Evolutionary conservation across 179 eudicot species (phyloP), one percentile per base, ranked within the genome.

Genomic region (Beta macrorhiza): DNA sequence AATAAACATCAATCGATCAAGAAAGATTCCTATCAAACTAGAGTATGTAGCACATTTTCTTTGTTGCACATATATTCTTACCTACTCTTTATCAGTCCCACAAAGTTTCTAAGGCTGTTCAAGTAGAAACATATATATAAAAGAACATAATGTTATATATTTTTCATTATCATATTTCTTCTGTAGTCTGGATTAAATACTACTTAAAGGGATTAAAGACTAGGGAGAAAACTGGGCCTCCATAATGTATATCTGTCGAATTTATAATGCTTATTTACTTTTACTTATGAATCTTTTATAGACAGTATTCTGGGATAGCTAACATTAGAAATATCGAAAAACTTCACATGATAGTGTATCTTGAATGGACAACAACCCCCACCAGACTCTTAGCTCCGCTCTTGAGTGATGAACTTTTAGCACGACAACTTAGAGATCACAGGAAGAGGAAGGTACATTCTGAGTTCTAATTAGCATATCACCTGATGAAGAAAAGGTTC

Each of bases 401-500:
- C 15, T 72, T 13, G 5, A 62, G 67, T 62, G 67, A 47, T 69
- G 68, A 78, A 59, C 5, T 68, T 49, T 25, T 15, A 52, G n/a
- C 14, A 75, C 0, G 19, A 25, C 49, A 76, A 44, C 55, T 58
- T 37, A 20, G 22, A 67, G 58, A 83, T 15, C 58, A 83, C 5
- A 62, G 72, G 32, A 55, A 52, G 56, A 44, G 10, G 51, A 16
- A 78, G 44, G 49, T 58, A n/a, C 29, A 44, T 16, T 69, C 68
- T 68, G 32, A 51, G 4, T 73, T 52, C 22, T 59, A 61, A 17
- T 61, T 67, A 75, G 84, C 77, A 84, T 17, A 75, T 87, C 84
- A 94, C 99, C 99, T 96, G 99, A 87, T 92, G 93, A 72, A 96
- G 93, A 85, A 92, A 94, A 77, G 99, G 99, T 89, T 96, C 98